Evolutionary conservation across 2,329 filamentous ascomycete genomes (phyloP).

Genomic region (Ophiosphaerella korrae): DNA sequence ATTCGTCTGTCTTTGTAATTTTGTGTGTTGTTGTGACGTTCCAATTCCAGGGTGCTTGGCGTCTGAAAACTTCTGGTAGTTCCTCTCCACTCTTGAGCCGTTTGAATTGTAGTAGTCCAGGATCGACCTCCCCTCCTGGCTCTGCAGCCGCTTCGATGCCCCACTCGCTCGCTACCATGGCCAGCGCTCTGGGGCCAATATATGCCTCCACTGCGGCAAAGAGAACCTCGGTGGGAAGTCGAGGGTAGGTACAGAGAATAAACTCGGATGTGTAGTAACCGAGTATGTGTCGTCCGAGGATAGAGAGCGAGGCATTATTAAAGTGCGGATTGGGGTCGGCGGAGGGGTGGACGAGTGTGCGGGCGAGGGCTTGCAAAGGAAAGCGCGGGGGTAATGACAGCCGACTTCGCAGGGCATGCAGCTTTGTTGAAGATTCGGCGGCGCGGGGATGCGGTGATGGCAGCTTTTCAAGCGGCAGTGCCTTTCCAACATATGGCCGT

Average conservation of each 20-base stretch:
- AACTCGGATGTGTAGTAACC: conserved; percentile 89
- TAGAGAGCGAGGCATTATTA: conserved; percentile 86
- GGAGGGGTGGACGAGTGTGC: conserved; percentile 82
- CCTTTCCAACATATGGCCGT: background rate
- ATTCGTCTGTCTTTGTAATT: conserved; percentile 82
- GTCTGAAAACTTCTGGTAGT: conserved; percentile 29
- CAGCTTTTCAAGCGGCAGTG: conserved; percentile 50
- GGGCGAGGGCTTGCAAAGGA: conserved; percentile 82
- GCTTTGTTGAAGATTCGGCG: conserved; percentile 78
- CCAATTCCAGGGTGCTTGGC: conserved; percentile 43
- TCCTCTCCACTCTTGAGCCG: conserved; percentile 44
- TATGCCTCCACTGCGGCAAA: conserved; percentile 87
- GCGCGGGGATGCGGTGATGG: conserved; percentile 74
- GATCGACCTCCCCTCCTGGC: conserved; percentile 89
- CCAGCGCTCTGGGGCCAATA: conserved; percentile 74
- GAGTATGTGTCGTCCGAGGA: conserved; percentile 81
- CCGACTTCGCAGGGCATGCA: conserved; percentile 89
- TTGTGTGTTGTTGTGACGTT: conserved; percentile 63
- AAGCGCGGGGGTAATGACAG: conserved; percentile 80
- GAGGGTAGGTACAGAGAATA: conserved; percentile 86
- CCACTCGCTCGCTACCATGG: conserved; percentile 80
- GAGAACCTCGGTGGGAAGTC: conserved; percentile 84
- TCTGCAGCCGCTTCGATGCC: conserved; percentile 86
- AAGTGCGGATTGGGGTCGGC: conserved; percentile 79
- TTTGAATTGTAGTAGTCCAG: conserved; percentile 83